phyloP scores from a whole-genome alignment of 805 yeast genomes.

The Metschnikowia peoriensis region DNA sequence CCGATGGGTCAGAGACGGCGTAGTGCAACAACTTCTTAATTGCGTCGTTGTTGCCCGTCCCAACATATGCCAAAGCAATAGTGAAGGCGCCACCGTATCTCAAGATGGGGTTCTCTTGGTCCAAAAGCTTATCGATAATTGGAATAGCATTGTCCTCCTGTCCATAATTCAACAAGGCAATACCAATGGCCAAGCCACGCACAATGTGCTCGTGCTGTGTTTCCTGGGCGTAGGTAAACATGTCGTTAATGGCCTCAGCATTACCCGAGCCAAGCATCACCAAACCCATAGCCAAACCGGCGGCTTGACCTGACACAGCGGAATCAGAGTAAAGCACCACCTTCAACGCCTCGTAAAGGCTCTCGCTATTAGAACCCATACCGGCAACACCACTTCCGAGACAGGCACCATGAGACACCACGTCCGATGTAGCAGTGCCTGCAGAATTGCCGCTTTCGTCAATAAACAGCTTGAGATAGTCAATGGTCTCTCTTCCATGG shows the following conservation, averaged over 20 bases:
- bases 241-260: conserved; percentile 64
- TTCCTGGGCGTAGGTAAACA: conserved; percentile 89
- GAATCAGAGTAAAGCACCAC: conserved; percentile 85
- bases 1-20: conserved; percentile 95
- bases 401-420: conserved; percentile 91
- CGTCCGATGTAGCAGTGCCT: conserved; percentile 70
- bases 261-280: conserved; percentile 91
- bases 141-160: conserved; percentile 77
- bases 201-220: conserved; percentile 95
- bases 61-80: conserved; percentile 93
- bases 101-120: conserved; percentile 75
- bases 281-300: conserved; percentile 94
- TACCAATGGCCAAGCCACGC: conserved; percentile 87
- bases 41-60: conserved; percentile 89
- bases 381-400: conserved; percentile 96
- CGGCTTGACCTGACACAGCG: conserved; percentile 94
- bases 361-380: conserved; percentile 79
- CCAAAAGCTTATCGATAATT: conserved; percentile 61
- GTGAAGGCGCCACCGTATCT: conserved; percentile 97
- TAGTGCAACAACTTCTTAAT: conserved; percentile 81
- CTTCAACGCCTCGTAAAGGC: conserved; percentile 76
- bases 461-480: conserved; percentile 69
- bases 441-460: conserved; percentile 65
- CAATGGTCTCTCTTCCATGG: conserved; percentile 85
- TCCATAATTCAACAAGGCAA: conserved; percentile 84